Conservation (phyloP, 805 yeast genomes). For the Barnettozyma wickerhamii region DNA sequence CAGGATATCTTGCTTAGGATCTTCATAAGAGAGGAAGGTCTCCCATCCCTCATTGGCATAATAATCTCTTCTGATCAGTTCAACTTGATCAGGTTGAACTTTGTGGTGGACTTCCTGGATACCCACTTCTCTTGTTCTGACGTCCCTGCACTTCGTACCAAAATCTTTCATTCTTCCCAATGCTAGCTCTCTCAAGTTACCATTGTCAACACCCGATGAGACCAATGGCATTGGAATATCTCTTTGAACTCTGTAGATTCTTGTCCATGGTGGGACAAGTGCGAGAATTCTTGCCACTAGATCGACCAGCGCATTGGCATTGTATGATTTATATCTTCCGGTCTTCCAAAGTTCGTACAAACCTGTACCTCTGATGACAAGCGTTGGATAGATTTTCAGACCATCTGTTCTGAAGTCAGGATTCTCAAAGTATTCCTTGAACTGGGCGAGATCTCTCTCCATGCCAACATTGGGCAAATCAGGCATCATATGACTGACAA, state of each 20-base stretch:
- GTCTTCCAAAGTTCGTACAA: slow-evolving; percentile 96
- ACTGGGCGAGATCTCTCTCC: slow-evolving; percentile 97
- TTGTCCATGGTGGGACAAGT: slow-evolving; percentile 98
- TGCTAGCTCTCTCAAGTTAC: slow-evolving; percentile 92
- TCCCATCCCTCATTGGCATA: slow-evolving; percentile 99
- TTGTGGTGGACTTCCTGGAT: slow-evolving; percentile 98
- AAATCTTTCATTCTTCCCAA: slow-evolving; percentile 97
- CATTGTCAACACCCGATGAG: slow-evolving; percentile 96
- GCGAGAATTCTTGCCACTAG: slow-evolving; percentile 94
- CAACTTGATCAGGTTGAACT: slow-evolving; percentile 96
- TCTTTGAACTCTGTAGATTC: slow-evolving; percentile 96
- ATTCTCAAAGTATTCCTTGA: slow-evolving; percentile 92
- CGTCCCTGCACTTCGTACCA: slow-evolving; percentile 94
- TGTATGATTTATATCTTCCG: slow-evolving; percentile 89
- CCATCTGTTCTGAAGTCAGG: slow-evolving; percentile 98
- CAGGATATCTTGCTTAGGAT: slow-evolving; percentile 92
- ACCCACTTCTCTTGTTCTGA: slow-evolving; percentile 96
- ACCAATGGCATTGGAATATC: slow-evolving; percentile 99
- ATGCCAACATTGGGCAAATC: slow-evolving; percentile 97
- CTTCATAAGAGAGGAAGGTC: slow-evolving; percentile 92
- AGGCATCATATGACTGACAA: slow-evolving; percentile 99
- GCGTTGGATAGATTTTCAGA: slow-evolving; percentile 88
- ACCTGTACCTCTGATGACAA: slow-evolving; percentile 97
- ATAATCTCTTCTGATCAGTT: slow-evolving; percentile 90
- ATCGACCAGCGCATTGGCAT: slow-evolving; percentile 91